Evolutionary conservation across 2,329 filamentous ascomycete species (phyloP).

Genomic region (Ascochyta lentis): DNA sequence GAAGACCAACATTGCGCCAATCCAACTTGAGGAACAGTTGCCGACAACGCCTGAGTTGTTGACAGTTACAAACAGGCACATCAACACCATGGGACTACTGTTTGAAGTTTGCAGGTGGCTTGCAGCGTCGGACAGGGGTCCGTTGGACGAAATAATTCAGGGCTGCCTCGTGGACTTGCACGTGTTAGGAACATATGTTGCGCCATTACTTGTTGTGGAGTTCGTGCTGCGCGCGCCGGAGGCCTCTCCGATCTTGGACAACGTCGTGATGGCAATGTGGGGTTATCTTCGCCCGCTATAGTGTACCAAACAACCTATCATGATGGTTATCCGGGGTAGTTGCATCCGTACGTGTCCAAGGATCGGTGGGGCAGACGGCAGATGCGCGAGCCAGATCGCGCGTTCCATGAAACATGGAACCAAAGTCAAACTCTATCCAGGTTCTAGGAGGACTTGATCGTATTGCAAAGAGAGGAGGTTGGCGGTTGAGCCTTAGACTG

Average conservation of each 20-base stretch:
- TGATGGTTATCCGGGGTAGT: background rate
- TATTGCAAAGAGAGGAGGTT: background rate
- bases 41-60: background rate
- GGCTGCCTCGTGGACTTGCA: background rate
- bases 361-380: background rate
- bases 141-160: background rate
- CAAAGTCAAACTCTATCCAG: conserved; percentile 1
- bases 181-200: background rate
- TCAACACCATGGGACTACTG: background rate
- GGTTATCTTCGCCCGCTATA: background rate
- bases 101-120: conserved; percentile 8
- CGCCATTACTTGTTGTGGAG: background rate
- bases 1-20: background rate
- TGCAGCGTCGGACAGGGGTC: background rate
- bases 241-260: background rate
- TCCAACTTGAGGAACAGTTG: background rate
- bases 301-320: background rate
- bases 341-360: background rate
- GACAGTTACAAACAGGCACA: background rate
- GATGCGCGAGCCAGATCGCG: background rate
- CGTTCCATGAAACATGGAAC: background rate
- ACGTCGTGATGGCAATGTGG: background rate
- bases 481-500: background rate
- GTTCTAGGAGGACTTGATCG: background rate
- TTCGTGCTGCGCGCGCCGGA: background rate